Evolutionary conservation across 768 basidiomycete species (phyloP).

Genomic region (Phaeolepiota aurea): DNA sequence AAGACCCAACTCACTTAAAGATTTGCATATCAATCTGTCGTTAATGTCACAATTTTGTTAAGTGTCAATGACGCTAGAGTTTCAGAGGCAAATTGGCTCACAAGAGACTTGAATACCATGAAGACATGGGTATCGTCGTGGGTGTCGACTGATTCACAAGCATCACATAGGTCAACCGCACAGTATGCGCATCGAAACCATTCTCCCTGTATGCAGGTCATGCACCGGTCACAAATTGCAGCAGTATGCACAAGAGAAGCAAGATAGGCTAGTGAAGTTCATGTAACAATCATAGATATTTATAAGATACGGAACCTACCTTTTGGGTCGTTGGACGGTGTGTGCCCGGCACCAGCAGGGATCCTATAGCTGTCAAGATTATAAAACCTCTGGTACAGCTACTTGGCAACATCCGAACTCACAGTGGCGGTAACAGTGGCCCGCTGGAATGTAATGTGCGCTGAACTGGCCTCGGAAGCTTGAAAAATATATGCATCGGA

Average conservation of each 20-base stretch:
- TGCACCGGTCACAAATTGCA: constrained; percentile 83
- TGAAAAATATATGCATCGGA: constrained; percentile 83
- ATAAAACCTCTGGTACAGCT: neutral
- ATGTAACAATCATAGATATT: neutral
- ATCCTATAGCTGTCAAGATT: constrained; percentile 43
- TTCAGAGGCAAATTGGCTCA: constrained; percentile 23
- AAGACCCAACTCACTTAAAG: constrained; percentile 46
- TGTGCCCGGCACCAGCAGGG: constrained; percentile 46
- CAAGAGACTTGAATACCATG: constrained; percentile 79
- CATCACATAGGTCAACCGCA: constrained; percentile 76
- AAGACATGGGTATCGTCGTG: constrained; percentile 82
- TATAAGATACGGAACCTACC: constrained; percentile 26
- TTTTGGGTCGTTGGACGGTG: constrained; percentile 40
- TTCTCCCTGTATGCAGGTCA: constrained; percentile 71
- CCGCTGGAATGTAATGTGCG: constrained; percentile 36
- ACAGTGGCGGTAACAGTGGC: constrained; percentile 70
- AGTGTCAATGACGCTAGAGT: neutral
- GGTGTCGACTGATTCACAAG: constrained; percentile 73
- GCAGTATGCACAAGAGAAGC: constrained; percentile 47
- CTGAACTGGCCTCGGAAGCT: constrained; percentile 73
- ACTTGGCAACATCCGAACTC: constrained; percentile 14
- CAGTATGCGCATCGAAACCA: constrained; percentile 94
- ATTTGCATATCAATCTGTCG: constrained; percentile 63
- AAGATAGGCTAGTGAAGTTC: constrained; percentile 46
- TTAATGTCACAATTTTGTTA: neutral